Evolutionary conservation across 345 rosid genomes (phyloP), one percentile per base, ranked within the genome.

Genomic region (Ceriops tagal): DNA sequence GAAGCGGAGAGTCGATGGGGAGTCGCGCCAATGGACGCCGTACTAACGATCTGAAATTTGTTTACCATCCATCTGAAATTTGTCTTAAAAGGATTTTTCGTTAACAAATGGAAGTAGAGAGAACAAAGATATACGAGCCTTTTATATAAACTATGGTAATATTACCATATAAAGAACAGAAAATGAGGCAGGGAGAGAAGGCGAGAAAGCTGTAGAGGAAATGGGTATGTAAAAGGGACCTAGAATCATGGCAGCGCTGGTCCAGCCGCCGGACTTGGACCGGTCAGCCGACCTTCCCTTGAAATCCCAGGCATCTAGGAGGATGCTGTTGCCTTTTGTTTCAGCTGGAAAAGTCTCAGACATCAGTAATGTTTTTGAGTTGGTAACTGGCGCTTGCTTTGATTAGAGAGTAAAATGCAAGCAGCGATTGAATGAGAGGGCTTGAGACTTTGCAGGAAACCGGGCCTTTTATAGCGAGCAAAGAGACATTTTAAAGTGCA

Each of bases 301-400:
- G 80, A 80, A 89, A 83, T 95, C 96, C 96, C 97, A 91, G 58
- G 96, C 97, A 79, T 95, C 99, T 3, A 81, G 66, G 74, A 91
- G 80, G 61, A 78, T 86, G 30, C 81, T 75, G 59, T 53, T 51
- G 34, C 72, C 75, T 35, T 81, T 83, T 4, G 88, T 79, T 75
- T 77, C 74, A 58, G 49, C 49, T 43, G 96, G 88, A 35, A 87
- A 86, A 67, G 79, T 69, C 87, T 80, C 86, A 27, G 65, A 58
- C 68, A 46, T 60, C 35, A 53, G 8, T 43, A 67, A 35, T 55
- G 53, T 26, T 28, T 47, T 43, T 53, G 49, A 28, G 43, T 39
- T 2, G 8, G 35, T 27, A 18, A 43, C 49, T 3, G 4, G 49
- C 18, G 18, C 15, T 43, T 13, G 18, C 49, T 43, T 43, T 43